phyloP scores from a whole-genome alignment of 2,329 filamentous ascomycete species.

The Aureobasidium sp. region DNA sequence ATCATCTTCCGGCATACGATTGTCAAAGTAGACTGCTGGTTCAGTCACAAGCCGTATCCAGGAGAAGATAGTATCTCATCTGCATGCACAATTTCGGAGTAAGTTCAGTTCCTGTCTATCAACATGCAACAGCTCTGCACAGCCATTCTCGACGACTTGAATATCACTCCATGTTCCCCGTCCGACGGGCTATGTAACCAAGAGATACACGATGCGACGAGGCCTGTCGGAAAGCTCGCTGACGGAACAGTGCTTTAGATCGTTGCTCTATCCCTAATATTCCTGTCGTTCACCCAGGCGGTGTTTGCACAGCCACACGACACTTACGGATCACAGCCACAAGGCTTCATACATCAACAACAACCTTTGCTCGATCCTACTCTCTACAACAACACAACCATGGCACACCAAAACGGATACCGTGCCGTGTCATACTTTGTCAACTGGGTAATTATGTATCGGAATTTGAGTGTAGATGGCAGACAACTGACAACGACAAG shows the following conservation, averaged over 20 bases:
- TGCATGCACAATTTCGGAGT: neutral
- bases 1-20: neutral
- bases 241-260: neutral
- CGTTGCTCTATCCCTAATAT: neutral
- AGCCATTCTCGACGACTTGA: neutral
- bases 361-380: neutral
- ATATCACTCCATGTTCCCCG: neutral
- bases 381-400: neutral
- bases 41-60: neutral
- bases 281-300: neutral
- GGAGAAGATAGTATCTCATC: neutral
- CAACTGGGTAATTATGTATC: constrained; percentile 48
- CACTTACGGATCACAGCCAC: neutral
- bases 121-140: no score
- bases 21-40: neutral
- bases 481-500: constrained; percentile 32
- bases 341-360: constrained; percentile 2
- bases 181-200: neutral
- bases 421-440: constrained; percentile 67
- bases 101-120: neutral
- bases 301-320: constrained; percentile 14
- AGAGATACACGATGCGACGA: neutral
- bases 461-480: neutral
- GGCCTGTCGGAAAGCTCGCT: neutral
- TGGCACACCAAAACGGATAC: constrained; percentile 40